Conservation (phyloP, 108 stramenopile genomes). For the Cyclotella baltica region DNA sequence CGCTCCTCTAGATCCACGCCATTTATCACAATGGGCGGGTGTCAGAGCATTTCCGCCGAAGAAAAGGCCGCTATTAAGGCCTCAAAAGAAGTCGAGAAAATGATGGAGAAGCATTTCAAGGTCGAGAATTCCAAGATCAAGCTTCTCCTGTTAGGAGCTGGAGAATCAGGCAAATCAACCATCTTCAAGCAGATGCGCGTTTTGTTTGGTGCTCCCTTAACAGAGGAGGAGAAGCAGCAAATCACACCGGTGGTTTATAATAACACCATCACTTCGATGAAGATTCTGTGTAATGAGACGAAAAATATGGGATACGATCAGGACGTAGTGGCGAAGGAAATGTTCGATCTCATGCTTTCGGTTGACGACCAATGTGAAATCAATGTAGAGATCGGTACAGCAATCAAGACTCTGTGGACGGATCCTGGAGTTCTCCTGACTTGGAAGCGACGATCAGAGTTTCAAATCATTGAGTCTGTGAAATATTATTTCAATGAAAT, state of each 20-base stretch:
- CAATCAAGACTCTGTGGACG: constrained; percentile 70
- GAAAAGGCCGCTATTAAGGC: constrained; percentile 49
- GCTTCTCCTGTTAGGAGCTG: constrained; percentile 97
- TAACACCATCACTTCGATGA: constrained; percentile 81
- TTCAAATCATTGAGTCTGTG: constrained; percentile 83
- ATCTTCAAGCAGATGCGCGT: constrained; percentile 97
- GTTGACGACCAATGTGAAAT: constrained; percentile 59
- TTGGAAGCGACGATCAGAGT: constrained; percentile 80
- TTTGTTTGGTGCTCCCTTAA: constrained; percentile 74
- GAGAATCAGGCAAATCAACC: constrained; percentile 98
- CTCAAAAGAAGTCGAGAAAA: constrained; percentile 54
- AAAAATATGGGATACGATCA: constrained; percentile 65
- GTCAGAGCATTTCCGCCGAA: constrained; percentile 37
- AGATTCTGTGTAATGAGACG: constrained; percentile 77
- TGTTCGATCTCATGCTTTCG: constrained; percentile 44
- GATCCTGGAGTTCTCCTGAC: constrained; percentile 67
- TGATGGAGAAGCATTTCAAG: constrained; percentile 52
- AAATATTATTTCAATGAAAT: constrained; percentile 83
- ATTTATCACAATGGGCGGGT: constrained; percentile 54
- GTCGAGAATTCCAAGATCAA: constrained; percentile 83
- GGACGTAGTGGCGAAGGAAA: constrained; percentile 53
- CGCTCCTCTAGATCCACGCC: too few species aligned
- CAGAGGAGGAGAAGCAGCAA: constrained; percentile 84
- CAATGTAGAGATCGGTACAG: constrained; percentile 52
- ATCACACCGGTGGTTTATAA: constrained; percentile 87